Evolutionary conservation across 129 eudicot genomes (phyloP).

Genomic region (Arctium lappa): DNA sequence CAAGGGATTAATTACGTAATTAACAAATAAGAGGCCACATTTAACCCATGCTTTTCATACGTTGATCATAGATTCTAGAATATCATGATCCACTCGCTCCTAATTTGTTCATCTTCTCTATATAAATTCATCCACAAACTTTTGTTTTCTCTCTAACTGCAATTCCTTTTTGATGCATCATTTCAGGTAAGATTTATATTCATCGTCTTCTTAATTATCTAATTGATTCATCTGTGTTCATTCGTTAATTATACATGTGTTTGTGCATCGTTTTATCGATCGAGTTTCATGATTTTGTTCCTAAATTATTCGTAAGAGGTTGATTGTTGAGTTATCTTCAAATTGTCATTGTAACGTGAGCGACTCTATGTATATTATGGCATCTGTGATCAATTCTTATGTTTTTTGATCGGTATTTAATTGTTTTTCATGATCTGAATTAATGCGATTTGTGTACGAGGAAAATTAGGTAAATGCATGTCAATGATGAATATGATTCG

Average conservation of each 20-base stretch:
- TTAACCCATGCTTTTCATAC: conserved; percentile 24
- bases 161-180: neutral
- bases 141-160: conserved; percentile 4
- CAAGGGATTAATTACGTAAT: neutral
- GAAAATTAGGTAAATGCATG: conserved; percentile 2
- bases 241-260: neutral
- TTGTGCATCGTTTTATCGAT: neutral
- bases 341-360: neutral
- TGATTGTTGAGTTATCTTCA: conserved; percentile 1
- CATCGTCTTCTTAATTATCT: neutral
- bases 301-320: neutral
- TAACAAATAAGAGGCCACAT: conserved; percentile 31
- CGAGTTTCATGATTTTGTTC: neutral
- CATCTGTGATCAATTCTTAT: conserved; percentile 2
- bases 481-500: neutral
- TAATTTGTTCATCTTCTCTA: conserved; percentile 6
- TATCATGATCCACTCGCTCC: conserved; percentile 14
- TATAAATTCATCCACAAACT: conserved; percentile 3
- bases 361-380: neutral
- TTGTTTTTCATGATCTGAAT: conserved; percentile 2
- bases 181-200: conserved; percentile 14
- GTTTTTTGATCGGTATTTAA: neutral
- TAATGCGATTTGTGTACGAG: neutral
- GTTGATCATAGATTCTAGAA: conserved; percentile 10
- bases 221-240: neutral